Base-by-base conservation (phyloP, 352 stramenopile species). In the Blastocystis sp. region DNA sequence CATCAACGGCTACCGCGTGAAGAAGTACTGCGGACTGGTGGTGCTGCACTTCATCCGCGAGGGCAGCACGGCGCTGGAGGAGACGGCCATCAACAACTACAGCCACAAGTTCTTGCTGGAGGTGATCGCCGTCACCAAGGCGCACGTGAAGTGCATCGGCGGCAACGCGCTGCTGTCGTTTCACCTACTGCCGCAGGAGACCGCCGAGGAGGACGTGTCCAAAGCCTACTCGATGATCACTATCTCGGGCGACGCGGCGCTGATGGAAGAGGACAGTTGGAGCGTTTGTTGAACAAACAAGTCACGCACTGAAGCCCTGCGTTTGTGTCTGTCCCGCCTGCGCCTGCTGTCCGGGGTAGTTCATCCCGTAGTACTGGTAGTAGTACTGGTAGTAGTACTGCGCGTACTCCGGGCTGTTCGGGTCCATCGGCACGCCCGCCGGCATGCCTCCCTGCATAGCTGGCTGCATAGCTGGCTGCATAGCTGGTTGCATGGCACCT, bases 171-270 rank as follows among this genome's bases (percentile, higher is more conserved):
- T 95, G 90, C 91, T 95, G 60, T 94, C 93, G 34, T 95, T 95
- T 76, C 92, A 92, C 2, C 90, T 95, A 19, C 91, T 95, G 53
- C 93, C 93, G 2, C 94, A 95, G 78, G 93, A 95, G 89, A 95
- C 93, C 14, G 94, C 93, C 65, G 92, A 95, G 70, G 88, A 95
- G 45, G 95, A 95, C 74, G 92, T 93, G 53, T 94, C 95, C 87
- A 92, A 95, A 89, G 93, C 94, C 76, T 95, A 95, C 92, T 95
- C 94, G 89, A 95, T 95, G 93, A 95, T 95, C 77, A 95, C 92
- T 71, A 94, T 95, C 86, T 95, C 92, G 0, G 93, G 93, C 2
- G 93, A 95, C 88, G 92, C 93, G 11, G 92, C 94, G 23, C 93
- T 89, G 19, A 56, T 84, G 60, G 74, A 84, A 69, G 74, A 84